A percentile compares a stretch with the other conserved stretches of the same genome.
These are phyloP conservation scores for Escallonia rubra DNA, from an alignment of 129 eudicot genomes.

Conservation along the genomic window DNA sequence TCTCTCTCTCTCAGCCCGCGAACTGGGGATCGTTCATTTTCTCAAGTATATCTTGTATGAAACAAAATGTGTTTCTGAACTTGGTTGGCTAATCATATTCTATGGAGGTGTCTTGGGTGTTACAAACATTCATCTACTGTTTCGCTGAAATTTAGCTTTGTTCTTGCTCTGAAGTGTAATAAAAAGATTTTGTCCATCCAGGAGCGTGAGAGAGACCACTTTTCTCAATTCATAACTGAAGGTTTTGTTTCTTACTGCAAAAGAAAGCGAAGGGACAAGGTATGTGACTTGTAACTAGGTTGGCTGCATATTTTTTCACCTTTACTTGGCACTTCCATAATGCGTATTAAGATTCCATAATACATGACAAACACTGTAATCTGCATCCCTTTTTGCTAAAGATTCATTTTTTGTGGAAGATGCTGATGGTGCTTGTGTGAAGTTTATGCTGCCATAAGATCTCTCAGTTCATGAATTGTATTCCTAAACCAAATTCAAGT, in stretches of 20 bases:
- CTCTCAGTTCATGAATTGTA: not conserved
- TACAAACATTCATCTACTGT: too few species aligned
- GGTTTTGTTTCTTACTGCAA: constrained; percentile 96
- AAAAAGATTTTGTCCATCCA: constrained; percentile 17
- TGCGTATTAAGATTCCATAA: not conserved
- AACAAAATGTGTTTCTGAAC: too few species aligned
- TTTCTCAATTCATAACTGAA: constrained; percentile 96
- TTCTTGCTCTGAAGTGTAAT: too few species aligned
- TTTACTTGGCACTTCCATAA: not conserved
- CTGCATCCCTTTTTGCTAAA: too few species aligned
- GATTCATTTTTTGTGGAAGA: too few species aligned
- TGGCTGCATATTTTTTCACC: not conserved
- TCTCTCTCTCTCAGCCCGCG: too few species aligned
- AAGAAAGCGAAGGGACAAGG: constrained; percentile 97
- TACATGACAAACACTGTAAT: too few species aligned
- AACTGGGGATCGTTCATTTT: too few species aligned
- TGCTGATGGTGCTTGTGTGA: not conserved
- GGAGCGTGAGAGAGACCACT: constrained; percentile 98
- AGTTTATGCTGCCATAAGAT: not conserved
- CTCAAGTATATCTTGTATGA: too few species aligned
- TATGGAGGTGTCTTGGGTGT: too few species aligned
- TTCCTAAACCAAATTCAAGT: not conserved
- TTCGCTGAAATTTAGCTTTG: too few species aligned
- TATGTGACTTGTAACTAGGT: constrained; percentile 8
- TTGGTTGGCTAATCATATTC: too few species aligned